Evolutionary conservation across 805 yeast species (phyloP), one percentile per base, ranked within the genome.

Genomic region (Yamadazyma paraphyllophila): DNA sequence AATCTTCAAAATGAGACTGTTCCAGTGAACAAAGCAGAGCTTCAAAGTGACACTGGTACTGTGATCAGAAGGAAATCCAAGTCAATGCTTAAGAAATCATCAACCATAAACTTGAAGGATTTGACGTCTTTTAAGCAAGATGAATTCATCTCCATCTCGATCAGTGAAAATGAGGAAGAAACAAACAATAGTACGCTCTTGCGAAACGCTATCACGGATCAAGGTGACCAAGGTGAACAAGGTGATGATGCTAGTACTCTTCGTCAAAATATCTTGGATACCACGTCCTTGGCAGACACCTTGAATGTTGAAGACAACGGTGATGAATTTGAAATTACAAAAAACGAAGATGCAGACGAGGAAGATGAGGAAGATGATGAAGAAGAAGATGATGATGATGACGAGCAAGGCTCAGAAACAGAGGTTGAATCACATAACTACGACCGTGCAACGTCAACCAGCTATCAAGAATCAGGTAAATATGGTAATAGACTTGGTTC

Each of bases 81-180:
- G 15, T 39, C 45, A 3, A 25, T 42, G 39, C 51, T 61, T 35
- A 53, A 54, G 44, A 60, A 57, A 33, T 53, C 63, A 1, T 51
- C 60, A 11, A 53, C 63, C 10, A 50, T 51, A 3, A 57, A 61
- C 40, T 48, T 62, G 30, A 56, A 59, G 30, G 74, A 69, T 4
- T 60, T 69, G 43, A 67, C 63, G 8, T 33, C 60, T 20, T 20
- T 60, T 10, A 49, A 45, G 27, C 40, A 45, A 14, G 50, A 51
- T 43, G 50, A 58, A 51, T 56, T 52, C 46, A 56, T 53, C 45
- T 61, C 62, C 27, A 57, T 60, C 39, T 53, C 51, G 39, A 36
- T 55, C 14, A 41, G 52, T 37, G 47, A 47, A 12, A 42, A 46
- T 9, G 47, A 50, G 24, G 47, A 49, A 26, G 46, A 43, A 11